Conservation (phyloP, 345 rosid genomes). For the Anastatica hierochuntica region DNA sequence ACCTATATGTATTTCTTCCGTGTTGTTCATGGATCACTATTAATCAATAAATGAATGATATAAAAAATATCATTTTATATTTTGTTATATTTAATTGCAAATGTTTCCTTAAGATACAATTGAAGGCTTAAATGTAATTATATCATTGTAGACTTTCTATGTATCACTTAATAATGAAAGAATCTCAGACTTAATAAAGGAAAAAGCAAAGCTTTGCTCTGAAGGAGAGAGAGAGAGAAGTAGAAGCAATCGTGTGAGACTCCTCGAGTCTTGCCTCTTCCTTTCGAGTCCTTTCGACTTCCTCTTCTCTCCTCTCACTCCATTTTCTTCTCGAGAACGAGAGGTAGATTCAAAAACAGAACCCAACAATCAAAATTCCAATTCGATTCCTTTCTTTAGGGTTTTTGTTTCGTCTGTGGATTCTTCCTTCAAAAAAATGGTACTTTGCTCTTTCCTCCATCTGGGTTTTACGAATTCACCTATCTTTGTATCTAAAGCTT, state of each 20-base stretch:
- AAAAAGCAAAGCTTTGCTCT: not conserved
- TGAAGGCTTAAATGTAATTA: too few relatives aligned
- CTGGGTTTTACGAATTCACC: conserved; percentile 6
- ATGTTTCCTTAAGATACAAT: too few relatives aligned
- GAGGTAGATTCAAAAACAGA: not conserved
- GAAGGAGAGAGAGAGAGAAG: conserved; percentile 18
- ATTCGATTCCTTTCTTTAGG: conserved; percentile 10
- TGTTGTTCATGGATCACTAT: too few relatives aligned
- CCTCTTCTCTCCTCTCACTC: conserved; percentile 15
- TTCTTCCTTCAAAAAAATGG: conserved; percentile 21
- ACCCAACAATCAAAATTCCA: not conserved
- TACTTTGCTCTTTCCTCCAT: conserved; percentile 11
- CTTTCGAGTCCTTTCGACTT: conserved; percentile 4
- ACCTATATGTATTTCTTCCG: too few relatives aligned
- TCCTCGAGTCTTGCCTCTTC: conserved; percentile 19
- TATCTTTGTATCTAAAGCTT: not conserved
- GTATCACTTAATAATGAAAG: too few relatives aligned
- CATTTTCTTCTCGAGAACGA: not conserved
- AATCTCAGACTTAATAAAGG: too few relatives aligned
- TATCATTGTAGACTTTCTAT: too few relatives aligned
- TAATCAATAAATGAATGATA: too few relatives aligned
- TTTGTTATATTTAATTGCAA: too few relatives aligned
- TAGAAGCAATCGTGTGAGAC: conserved; percentile 15
- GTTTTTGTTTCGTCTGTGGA: not conserved
- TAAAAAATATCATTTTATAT: too few relatives aligned